Conservation (phyloP, 768 basidiomycete species). For the Gyrodon lividus region DNA sequence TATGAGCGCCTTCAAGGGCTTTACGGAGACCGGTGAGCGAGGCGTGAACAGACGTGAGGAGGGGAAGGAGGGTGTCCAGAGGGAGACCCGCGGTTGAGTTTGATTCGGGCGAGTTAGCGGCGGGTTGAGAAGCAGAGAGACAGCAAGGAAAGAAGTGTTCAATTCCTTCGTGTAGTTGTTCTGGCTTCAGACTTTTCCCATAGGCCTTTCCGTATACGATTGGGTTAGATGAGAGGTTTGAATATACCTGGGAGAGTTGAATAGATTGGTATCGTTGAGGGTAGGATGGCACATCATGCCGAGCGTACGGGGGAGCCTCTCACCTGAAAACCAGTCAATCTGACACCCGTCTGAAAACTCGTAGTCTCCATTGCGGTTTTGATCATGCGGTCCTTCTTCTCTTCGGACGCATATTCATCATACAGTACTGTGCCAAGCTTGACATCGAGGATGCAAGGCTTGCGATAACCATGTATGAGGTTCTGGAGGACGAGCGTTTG, state of each 20-base stretch:
- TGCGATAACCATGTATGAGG: slow-evolving; percentile 64
- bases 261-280: neutral
- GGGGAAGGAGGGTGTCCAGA: slow-evolving; percentile 46
- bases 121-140: slow-evolving; percentile 8
- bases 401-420: slow-evolving; percentile 60
- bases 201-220: slow-evolving; percentile 70
- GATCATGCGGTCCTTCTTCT: slow-evolving; percentile 80
- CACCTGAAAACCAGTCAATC: slow-evolving; percentile 91
- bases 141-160: slow-evolving; percentile 72
- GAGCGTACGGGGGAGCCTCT: slow-evolving; percentile 20
- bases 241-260: slow-evolving; percentile 58
- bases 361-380: slow-evolving; percentile 70
- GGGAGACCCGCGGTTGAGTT: slow-evolving; percentile 52
- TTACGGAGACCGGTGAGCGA: slow-evolving; percentile 52
- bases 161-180: slow-evolving; percentile 76
- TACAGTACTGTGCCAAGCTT: slow-evolving; percentile 93
- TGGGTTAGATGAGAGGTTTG: slow-evolving; percentile 53
- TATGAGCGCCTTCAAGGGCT: slow-evolving; percentile 52
- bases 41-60: slow-evolving; percentile 54
- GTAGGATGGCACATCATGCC: neutral
- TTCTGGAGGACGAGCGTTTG: slow-evolving; percentile 89
- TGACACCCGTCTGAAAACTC: slow-evolving; percentile 68
- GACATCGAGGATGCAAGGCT: slow-evolving; percentile 87
- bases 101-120: slow-evolving; percentile 9
- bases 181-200: slow-evolving; percentile 69